These are phyloP conservation scores for Trametes maxima DNA, from an alignment of 768 basidiomycete genomes.

Conservation along the genomic window DNA sequence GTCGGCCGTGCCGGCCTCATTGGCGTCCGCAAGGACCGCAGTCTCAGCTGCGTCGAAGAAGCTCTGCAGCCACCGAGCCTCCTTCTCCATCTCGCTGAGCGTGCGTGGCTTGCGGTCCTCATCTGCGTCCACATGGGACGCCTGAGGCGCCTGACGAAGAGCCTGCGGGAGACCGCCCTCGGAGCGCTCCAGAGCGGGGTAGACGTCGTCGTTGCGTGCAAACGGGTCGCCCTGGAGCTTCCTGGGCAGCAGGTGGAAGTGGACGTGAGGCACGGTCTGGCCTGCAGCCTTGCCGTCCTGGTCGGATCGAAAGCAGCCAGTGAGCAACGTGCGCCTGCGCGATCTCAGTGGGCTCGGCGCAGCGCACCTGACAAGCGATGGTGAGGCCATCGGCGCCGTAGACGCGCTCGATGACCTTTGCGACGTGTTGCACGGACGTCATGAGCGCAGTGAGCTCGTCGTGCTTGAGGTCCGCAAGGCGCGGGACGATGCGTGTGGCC, in stretches of 20 bases:
- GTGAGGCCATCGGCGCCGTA: slow-evolving; percentile 86
- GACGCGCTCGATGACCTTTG: slow-evolving; percentile 74
- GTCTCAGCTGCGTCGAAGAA: slow-evolving; percentile 38
- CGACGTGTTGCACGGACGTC: slow-evolving; percentile 75
- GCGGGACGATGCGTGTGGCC: slow-evolving; percentile 49
- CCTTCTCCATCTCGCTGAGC: slow-evolving; percentile 56
- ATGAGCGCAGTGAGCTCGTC: slow-evolving; percentile 82
- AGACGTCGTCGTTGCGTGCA: slow-evolving; percentile 68
- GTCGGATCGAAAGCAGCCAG: not conserved
- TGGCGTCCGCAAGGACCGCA: slow-evolving; percentile 6
- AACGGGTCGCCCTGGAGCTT: slow-evolving; percentile 70
- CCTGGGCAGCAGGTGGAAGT: slow-evolving; percentile 91
- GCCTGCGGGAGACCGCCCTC: slow-evolving; percentile 54
- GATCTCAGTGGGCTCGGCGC: not conserved
- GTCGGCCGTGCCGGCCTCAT: not conserved
- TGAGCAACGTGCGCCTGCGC: not conserved
- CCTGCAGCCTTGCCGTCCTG: slow-evolving; percentile 90
- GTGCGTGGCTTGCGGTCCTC: slow-evolving; percentile 48
- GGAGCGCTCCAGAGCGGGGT: slow-evolving; percentile 73
- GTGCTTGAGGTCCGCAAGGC: slow-evolving; percentile 48
- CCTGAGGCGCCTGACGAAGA: slow-evolving; percentile 30
- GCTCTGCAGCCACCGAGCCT: slow-evolving; percentile 51
- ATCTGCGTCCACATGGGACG: slow-evolving; percentile 44
- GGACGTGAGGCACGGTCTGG: slow-evolving; percentile 90
- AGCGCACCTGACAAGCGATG: slow-evolving; percentile 76